Conservation (phyloP, 2,329 filamentous ascomycete genomes). For the Diaporthe longicolla region DNA sequence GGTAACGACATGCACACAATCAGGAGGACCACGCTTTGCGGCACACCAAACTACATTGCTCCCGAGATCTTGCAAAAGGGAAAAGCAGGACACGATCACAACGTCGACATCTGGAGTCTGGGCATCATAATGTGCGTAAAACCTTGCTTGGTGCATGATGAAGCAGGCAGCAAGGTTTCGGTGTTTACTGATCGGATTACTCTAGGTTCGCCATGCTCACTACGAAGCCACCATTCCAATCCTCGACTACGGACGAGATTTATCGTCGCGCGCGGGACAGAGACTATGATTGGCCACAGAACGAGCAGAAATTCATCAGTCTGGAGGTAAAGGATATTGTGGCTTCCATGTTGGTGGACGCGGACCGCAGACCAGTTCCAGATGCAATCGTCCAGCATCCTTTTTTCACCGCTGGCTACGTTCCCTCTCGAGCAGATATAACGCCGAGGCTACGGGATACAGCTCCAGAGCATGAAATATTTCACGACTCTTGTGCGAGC, state of each 20-base stretch:
- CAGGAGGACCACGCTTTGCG: constrained; percentile 92
- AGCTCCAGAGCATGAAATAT: constrained; percentile 70
- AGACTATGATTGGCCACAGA: constrained; percentile 84
- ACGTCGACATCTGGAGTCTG: constrained; percentile 98
- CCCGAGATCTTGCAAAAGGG: constrained; percentile 96
- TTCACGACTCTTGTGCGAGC: constrained; percentile 65
- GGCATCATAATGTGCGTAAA: constrained; percentile 89
- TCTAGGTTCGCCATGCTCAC: constrained; percentile 93
- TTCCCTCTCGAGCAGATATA: constrained; percentile 75
- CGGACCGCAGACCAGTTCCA: constrained; percentile 80
- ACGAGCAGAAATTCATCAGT: constrained; percentile 79
- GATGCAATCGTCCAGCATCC: constrained; percentile 84
- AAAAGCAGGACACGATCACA: constrained; percentile 95
- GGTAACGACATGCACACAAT: constrained; percentile 89
- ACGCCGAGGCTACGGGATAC: constrained; percentile 69
- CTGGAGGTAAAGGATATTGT: constrained; percentile 84
- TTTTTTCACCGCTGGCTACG: constrained; percentile 83
- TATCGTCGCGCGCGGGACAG: constrained; percentile 79
- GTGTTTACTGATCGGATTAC: constrained; percentile 47
- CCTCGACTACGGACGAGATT: constrained; percentile 88
- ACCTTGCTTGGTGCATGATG: background rate
- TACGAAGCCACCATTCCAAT: constrained; percentile 96
- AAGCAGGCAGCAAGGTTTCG: background rate
- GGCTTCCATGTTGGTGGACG: constrained; percentile 80
- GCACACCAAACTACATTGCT: constrained; percentile 98